These are phyloP conservation scores for Macrolepiota dolichaula DNA, from an alignment of 768 basidiomycete genomes.

Conservation along the genomic window DNA sequence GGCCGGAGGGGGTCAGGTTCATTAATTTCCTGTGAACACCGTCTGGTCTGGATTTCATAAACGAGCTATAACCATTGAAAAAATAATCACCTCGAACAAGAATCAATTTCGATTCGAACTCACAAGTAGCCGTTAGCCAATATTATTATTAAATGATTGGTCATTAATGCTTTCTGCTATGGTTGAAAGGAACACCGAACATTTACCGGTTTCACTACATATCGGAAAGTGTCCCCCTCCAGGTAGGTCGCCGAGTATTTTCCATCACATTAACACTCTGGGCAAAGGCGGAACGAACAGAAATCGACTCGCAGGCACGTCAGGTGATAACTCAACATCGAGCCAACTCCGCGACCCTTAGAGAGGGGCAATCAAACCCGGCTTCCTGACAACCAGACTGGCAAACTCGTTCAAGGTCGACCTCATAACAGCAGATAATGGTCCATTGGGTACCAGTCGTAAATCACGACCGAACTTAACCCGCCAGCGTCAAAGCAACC, in stretches of 20 bases:
- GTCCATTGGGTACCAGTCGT: too few species aligned
- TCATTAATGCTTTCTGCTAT: too few species aligned
- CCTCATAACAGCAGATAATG: too few species aligned
- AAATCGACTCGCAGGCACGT: background rate
- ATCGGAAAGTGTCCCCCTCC: background rate
- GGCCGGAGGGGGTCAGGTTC: background rate
- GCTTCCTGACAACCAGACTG: too few species aligned
- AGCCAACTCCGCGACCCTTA: background rate
- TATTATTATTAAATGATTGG: too few species aligned
- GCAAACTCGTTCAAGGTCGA: too few species aligned
- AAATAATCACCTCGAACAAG: too few species aligned
- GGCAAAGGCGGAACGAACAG: too few species aligned
- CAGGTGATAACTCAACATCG: background rate
- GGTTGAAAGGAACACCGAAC: background rate
- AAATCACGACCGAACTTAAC: background rate
- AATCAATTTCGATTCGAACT: too few species aligned
- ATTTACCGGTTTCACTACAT: background rate
- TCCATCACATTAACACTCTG: background rate
- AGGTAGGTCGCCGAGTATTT: background rate
- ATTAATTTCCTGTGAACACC: background rate
- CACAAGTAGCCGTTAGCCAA: too few species aligned
- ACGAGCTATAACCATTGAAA: too few species aligned
- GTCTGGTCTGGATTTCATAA: background rate
- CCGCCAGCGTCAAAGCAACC: background rate
- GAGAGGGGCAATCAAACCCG: too few species aligned